phyloP scores from a whole-genome alignment of 495 filamentous ascomycete genomes.

The Podospora fimiseda region DNA sequence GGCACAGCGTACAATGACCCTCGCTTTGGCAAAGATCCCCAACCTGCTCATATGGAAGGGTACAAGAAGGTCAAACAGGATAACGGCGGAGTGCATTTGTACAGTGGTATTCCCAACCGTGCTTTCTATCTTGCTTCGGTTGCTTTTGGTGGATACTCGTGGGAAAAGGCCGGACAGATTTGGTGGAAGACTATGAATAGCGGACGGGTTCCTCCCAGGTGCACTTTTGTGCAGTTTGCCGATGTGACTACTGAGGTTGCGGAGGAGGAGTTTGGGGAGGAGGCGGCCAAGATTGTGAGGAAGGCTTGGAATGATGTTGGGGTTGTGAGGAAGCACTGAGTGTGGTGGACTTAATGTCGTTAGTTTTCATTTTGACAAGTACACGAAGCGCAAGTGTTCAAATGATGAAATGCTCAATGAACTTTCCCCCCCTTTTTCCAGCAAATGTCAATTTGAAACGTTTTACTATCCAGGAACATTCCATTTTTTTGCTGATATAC shows the following conservation, averaged over 20 bases:
- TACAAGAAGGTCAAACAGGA: conserved; percentile 32
- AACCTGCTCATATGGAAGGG: conserved; percentile 36
- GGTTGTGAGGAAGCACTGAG: conserved; percentile 18
- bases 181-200: conserved; percentile 45
- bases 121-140: conserved; percentile 43
- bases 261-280: conserved; percentile 31
- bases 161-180: conserved; percentile 46
- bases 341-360: not conserved
- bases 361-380: too few relatives aligned
- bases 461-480: too few relatives aligned
- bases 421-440: too few relatives aligned
- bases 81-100: conserved; percentile 46
- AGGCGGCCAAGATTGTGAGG: conserved; percentile 30
- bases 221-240: conserved; percentile 38
- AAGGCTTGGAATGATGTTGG: conserved; percentile 38
- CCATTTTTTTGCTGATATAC: too few relatives aligned
- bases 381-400: too few relatives aligned
- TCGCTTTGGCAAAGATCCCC: conserved; percentile 41
- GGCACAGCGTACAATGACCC: conserved; percentile 44
- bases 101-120: conserved; percentile 49
- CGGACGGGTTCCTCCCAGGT: conserved; percentile 28
- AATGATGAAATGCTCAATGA: too few relatives aligned
- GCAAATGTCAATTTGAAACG: too few relatives aligned
- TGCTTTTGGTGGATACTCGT: conserved; percentile 43
- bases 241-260: conserved; percentile 36